phyloP scores from a whole-genome alignment of 805 yeast species.

The Ogataea paraovalis region DNA sequence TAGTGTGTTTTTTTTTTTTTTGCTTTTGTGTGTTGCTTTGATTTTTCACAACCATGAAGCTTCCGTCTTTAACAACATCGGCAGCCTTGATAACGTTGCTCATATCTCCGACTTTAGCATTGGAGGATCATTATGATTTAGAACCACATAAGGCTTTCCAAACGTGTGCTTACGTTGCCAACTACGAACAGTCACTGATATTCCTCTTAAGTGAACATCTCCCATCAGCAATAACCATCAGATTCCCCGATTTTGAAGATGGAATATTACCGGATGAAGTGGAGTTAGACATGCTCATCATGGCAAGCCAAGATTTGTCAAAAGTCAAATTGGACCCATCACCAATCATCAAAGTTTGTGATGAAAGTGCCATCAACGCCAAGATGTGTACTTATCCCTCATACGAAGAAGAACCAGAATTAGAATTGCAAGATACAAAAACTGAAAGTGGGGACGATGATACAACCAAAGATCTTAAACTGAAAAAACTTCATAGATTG shows the following conservation, averaged over 20 bases:
- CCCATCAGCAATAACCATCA: constrained; percentile 19
- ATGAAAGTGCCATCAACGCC: constrained; percentile 23
- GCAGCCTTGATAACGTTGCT: background rate
- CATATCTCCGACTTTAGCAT: constrained; percentile 6
- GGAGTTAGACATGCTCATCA: constrained; percentile 18
- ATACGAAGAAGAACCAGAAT: constrained; percentile 6
- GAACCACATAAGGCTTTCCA: constrained; percentile 22
- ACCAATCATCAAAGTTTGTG: constrained; percentile 29
- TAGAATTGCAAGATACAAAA: background rate
- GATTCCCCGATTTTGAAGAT: constrained; percentile 9
- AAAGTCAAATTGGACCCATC: constrained; percentile 22
- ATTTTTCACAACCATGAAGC: background rate
- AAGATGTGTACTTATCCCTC: constrained; percentile 21
- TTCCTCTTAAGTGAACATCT: constrained; percentile 16
- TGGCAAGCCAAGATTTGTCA: constrained; percentile 23
- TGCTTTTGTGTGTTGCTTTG: no score
- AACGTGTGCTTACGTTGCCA: constrained; percentile 30
- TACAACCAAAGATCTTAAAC: background rate
- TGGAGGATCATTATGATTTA: constrained; percentile 23
- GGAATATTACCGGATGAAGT: constrained; percentile 3
- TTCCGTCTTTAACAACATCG: no score
- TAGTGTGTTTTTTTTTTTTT: no score
- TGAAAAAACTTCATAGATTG: background rate
- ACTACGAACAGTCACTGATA: constrained; percentile 18
- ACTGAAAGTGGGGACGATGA: background rate